Evolutionary conservation across 2,329 filamentous ascomycete species (phyloP).

Genomic region (Sporothrix schenckii): DNA sequence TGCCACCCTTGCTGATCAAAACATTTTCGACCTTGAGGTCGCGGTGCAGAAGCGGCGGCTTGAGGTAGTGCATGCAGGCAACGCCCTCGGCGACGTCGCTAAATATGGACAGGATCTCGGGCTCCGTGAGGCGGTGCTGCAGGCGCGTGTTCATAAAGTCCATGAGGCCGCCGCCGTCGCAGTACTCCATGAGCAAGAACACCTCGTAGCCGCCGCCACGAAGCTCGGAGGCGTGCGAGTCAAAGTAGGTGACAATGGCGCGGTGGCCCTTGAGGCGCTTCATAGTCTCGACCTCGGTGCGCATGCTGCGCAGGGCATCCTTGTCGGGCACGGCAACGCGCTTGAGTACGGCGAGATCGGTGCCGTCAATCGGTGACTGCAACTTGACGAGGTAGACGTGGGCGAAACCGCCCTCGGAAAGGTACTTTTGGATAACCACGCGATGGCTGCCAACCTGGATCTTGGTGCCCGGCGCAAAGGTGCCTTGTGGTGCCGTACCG

Average conservation of each 20-base stretch:
- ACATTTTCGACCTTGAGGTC: slow-evolving; percentile 99
- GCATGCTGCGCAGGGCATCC: slow-evolving; percentile 90
- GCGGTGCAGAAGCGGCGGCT: slow-evolving; percentile 86
- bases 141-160: slow-evolving; percentile 99
- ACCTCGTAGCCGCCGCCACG: slow-evolving; percentile 95
- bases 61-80: slow-evolving; percentile 98
- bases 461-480: slow-evolving; percentile 91
- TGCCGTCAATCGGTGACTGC: slow-evolving; percentile 73
- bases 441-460: slow-evolving; percentile 93
- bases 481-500: slow-evolving; percentile 66
- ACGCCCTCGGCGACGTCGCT: slow-evolving; percentile 94
- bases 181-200: slow-evolving; percentile 97
- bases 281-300: slow-evolving; percentile 99
- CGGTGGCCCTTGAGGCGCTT: slow-evolving; percentile 97
- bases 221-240: slow-evolving; percentile 94
- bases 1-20: slow-evolving; percentile 66
- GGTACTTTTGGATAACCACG: slow-evolving; percentile 93
- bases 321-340: slow-evolving; percentile 96
- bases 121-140: slow-evolving; percentile 94
- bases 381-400: slow-evolving; percentile 97
- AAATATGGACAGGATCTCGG: slow-evolving; percentile 96
- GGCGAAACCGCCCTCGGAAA: slow-evolving; percentile 96
- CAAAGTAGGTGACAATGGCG: slow-evolving; percentile 96
- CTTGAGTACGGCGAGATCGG: slow-evolving; percentile 85
- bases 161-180: slow-evolving; percentile 90